Percentiles rank a stretch among this genome's conserved stretches.
phyloP scores from a whole-genome alignment of 2,329 filamentous ascomycete genomes.

The Fusarium sp. region DNA sequence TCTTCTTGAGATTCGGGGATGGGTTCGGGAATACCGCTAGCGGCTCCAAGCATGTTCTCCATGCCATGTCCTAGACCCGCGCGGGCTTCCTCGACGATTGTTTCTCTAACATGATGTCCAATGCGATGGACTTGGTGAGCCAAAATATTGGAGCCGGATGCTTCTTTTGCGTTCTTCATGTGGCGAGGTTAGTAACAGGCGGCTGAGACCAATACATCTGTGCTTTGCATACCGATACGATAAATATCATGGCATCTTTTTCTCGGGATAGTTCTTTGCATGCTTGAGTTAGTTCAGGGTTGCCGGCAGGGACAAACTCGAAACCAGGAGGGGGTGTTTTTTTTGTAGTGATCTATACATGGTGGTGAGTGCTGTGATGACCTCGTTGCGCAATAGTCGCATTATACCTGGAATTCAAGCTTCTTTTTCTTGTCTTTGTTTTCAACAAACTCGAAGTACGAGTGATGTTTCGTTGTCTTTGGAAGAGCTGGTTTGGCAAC shows the following conservation, averaged over 20 bases:
- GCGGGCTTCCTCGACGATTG: conserved; percentile 66
- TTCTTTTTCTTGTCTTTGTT: conserved; percentile 72
- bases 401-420: conserved; percentile 67
- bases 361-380: conserved; percentile 43
- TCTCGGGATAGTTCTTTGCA: conserved; percentile 74
- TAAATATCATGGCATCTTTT: conserved; percentile 70
- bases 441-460: conserved; percentile 71
- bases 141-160: conserved; percentile 49
- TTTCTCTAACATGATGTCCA: conserved; percentile 68
- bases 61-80: conserved; percentile 41
- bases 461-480: conserved; percentile 63
- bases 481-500: conserved; percentile 52
- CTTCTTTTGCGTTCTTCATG: conserved; percentile 45
- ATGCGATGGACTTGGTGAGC: conserved; percentile 66
- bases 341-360: conserved; percentile 60
- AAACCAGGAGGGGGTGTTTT: conserved; percentile 67
- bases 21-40: conserved; percentile 59
- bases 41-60: conserved; percentile 26
- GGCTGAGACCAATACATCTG: not conserved
- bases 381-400: conserved; percentile 25
- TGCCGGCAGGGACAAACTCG: conserved; percentile 69
- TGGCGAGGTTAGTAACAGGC: conserved; percentile 14
- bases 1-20: conserved; percentile 68
- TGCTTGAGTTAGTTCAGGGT: conserved; percentile 66
- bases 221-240: conserved; percentile 65